Percentiles rank a stretch among this genome's conserved stretches.
Conservation (phyloP, 2,329 filamentous ascomycete species). For the Talaromyces marneffei region DNA sequence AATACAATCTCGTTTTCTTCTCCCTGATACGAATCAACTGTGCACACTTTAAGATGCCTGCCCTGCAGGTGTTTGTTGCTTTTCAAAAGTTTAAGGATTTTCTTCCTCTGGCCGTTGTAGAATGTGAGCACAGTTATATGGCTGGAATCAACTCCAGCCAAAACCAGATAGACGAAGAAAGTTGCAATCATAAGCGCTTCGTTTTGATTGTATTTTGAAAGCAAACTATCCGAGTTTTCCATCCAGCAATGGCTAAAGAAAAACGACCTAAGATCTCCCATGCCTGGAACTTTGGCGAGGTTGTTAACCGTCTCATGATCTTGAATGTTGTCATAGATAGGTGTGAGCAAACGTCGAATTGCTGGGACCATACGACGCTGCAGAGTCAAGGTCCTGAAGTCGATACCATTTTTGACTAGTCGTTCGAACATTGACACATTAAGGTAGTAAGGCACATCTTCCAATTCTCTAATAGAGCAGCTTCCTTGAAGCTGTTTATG, state of each 20-base stretch:
- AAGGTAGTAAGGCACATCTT: slow-evolving; percentile 57
- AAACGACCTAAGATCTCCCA: slow-evolving; percentile 55
- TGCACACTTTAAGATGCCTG: slow-evolving; percentile 59
- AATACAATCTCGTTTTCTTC: slow-evolving; percentile 83
- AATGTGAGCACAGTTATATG: slow-evolving; percentile 79
- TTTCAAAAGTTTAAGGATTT: slow-evolving; percentile 48
- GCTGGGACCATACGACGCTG: slow-evolving; percentile 71
- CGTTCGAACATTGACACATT: slow-evolving; percentile 76
- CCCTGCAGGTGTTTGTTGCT: slow-evolving; percentile 41
- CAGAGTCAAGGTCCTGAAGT: slow-evolving; percentile 58
- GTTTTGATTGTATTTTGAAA: slow-evolving; percentile 61
- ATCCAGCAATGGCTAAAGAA: slow-evolving; percentile 61
- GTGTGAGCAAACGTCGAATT: slow-evolving; percentile 54
- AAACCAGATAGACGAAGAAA: slow-evolving; percentile 65
- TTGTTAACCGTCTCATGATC: slow-evolving; percentile 55
- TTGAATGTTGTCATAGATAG: slow-evolving; percentile 55
- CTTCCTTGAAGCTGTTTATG: slow-evolving; percentile 70
- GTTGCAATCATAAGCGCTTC: slow-evolving; percentile 73
- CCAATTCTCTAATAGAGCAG: slow-evolving; percentile 57
- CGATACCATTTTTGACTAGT: slow-evolving; percentile 60
- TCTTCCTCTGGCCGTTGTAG: slow-evolving; percentile 75
- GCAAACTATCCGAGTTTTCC: slow-evolving; percentile 58
- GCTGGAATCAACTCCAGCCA: slow-evolving; percentile 55
- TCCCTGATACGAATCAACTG: slow-evolving; percentile 84
- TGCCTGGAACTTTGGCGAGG: slow-evolving; percentile 53